Percentiles rank a stretch among this genome's conserved stretches.
Conservation (phyloP, 1,284 basidiomycete species). For the Apiotrichum gamsii region DNA sequence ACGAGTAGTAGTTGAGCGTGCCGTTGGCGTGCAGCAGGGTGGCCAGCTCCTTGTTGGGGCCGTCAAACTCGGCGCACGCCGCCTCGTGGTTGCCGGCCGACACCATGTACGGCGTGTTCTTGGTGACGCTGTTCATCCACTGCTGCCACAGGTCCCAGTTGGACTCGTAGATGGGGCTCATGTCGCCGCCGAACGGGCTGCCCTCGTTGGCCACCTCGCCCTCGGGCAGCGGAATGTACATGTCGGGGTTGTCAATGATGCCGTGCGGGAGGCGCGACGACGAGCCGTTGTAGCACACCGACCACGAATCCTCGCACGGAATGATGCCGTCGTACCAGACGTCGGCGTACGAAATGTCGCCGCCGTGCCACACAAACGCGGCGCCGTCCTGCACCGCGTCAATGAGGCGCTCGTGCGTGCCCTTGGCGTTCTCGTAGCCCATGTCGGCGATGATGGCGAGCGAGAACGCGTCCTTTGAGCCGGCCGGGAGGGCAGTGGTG, state of each 20-base stretch:
- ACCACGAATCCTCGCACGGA: conserved; percentile 13
- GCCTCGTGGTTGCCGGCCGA: conserved; percentile 22
- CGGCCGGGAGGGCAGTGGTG: conserved; percentile 21
- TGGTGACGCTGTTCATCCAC: conserved; percentile 36
- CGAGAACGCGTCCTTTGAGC: conserved; percentile 20
- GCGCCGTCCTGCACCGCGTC: conserved; percentile 24
- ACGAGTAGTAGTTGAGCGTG: conserved; percentile 23
- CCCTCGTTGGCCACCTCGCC: conserved; percentile 28
- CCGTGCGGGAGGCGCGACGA: conserved; percentile 7
- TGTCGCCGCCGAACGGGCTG: conserved; percentile 26
- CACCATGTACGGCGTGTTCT: conserved; percentile 28
- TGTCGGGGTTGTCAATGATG: conserved; percentile 17
- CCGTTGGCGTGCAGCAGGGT: conserved; percentile 8
- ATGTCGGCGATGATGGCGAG: conserved; percentile 40
- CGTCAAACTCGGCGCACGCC: conserved; percentile 24
- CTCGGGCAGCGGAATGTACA: conserved; percentile 22
- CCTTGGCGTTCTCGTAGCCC: conserved; percentile 42
- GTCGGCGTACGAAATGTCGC: conserved; percentile 45
- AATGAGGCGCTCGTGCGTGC: conserved; percentile 30
- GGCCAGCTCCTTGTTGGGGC: conserved; percentile 20
- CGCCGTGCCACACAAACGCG: conserved; percentile 33
- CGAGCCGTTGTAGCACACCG: conserved; percentile 31
- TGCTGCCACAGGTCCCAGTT: conserved; percentile 44
- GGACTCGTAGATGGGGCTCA: conserved; percentile 27
- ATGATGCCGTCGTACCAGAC: conserved; percentile 33